These are phyloP conservation scores for Suhomyces sp. DNA, from an alignment of 805 yeast genomes.

Conservation along the genomic window DNA sequence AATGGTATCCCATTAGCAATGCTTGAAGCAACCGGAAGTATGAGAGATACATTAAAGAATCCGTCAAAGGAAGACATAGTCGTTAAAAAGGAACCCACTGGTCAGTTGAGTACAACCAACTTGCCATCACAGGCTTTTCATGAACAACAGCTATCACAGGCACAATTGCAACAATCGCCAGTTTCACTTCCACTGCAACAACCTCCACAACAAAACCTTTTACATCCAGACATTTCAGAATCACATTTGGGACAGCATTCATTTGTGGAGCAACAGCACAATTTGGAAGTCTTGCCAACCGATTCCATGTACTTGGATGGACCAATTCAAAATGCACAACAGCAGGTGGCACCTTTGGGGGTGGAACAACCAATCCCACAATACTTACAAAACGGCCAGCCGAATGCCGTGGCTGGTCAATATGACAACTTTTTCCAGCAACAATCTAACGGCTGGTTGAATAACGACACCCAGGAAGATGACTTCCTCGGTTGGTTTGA, in stretches of 20 bases:
- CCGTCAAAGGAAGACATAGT: neutral
- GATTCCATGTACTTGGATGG: neutral
- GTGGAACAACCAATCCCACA: constrained; percentile 5
- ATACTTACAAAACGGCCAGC: constrained; percentile 4
- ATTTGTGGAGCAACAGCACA: constrained; percentile 2
- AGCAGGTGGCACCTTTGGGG: constrained; percentile 3
- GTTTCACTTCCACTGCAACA: constrained; percentile 8
- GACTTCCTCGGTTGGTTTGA: constrained; percentile 96
- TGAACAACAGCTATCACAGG: neutral
- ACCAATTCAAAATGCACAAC: too few relatives aligned
- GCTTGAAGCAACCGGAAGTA: constrained; percentile 80
- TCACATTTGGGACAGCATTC: neutral
- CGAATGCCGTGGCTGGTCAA: constrained; percentile 25
- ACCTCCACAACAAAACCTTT: constrained; percentile 6
- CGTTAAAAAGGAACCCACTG: neutral
- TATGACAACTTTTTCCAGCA: constrained; percentile 71
- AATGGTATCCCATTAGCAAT: constrained; percentile 69
- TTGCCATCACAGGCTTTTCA: neutral
- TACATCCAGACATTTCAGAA: constrained; percentile 3
- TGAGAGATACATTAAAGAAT: constrained; percentile 21
- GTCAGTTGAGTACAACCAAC: too few relatives aligned
- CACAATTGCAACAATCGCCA: constrained; percentile 3
- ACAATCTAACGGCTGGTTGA: constrained; percentile 84
- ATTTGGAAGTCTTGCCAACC: neutral
- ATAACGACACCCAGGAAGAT: constrained; percentile 57